These are phyloP conservation scores for Polysphondylium violaceum DNA, from an alignment of 78 protist species.

Conservation along the genomic window DNA sequence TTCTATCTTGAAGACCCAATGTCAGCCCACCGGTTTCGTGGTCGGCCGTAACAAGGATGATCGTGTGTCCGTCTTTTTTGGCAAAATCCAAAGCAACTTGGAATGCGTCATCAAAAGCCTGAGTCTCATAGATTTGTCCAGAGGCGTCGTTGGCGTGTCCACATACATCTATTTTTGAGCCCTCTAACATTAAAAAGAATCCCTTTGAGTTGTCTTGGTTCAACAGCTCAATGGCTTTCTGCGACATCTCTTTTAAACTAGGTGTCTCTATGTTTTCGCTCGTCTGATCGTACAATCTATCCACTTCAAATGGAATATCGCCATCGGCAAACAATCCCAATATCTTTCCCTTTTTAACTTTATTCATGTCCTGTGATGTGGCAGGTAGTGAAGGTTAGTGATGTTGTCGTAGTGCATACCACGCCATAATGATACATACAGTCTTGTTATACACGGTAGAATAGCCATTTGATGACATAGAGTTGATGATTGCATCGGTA, in stretches of 20 bases:
- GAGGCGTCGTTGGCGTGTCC: conserved; percentile 87
- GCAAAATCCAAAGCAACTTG: conserved; percentile 62
- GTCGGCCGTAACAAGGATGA: conserved; percentile 78
- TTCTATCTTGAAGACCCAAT: conserved; percentile 14
- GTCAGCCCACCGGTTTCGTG: conserved; percentile 91
- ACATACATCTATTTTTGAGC: conserved; percentile 84
- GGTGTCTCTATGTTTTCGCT: conserved; percentile 15
- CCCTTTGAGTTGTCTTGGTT: conserved; percentile 45
- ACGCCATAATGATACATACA: no score
- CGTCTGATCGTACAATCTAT: conserved; percentile 9
- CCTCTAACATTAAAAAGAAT: conserved; percentile 68
- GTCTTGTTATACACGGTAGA: background rate
- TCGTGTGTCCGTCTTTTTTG: conserved; percentile 65
- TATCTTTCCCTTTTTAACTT: conserved; percentile 15
- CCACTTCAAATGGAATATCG: conserved; percentile 77
- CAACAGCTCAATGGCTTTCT: conserved; percentile 40
- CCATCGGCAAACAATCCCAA: conserved; percentile 39
- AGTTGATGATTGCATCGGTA: background rate
- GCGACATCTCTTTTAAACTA: conserved; percentile 65
- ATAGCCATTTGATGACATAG: background rate
- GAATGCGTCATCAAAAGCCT: conserved; percentile 58
- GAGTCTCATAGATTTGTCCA: conserved; percentile 54
- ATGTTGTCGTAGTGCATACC: background rate
- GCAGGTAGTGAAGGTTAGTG: background rate
- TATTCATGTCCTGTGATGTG: background rate